These are phyloP conservation scores for Boletus calvinii DNA, from an alignment of 1,284 basidiomycete species.

Conservation along the genomic window DNA sequence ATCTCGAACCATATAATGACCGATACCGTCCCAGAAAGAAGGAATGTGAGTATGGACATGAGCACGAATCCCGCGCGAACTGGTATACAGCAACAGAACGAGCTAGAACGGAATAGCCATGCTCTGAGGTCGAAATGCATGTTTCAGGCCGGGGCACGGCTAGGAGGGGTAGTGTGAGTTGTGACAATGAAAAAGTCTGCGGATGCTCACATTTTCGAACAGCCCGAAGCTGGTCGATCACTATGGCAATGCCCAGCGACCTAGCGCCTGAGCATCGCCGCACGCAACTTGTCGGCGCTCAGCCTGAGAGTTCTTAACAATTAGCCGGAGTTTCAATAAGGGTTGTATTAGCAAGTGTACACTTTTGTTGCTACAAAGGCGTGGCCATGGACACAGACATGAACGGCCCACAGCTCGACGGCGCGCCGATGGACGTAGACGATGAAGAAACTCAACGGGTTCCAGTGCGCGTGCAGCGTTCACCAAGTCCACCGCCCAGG, in stretches of 20 bases:
- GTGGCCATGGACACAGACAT: slow-evolving; percentile 5
- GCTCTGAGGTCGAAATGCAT: slow-evolving; percentile 25
- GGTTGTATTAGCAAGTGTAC: slow-evolving; percentile 9
- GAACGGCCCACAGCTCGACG: slow-evolving; percentile 20
- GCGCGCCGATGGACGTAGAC: slow-evolving; percentile 32
- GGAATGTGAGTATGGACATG: slow-evolving; percentile 50
- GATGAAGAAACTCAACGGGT: slow-evolving; percentile 13
- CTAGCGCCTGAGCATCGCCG: slow-evolving; percentile 8
- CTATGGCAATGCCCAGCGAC: slow-evolving; percentile 19
- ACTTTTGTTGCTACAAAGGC: not conserved
- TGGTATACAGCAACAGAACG: slow-evolving; percentile 63
- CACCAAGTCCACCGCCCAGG: slow-evolving; percentile 18
- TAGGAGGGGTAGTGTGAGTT: not conserved
- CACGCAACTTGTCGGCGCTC: slow-evolving; percentile 3
- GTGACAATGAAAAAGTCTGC: not conserved
- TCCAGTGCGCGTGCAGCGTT: slow-evolving; percentile 8
- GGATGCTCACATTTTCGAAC: slow-evolving; percentile 6
- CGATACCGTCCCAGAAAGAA: slow-evolving; percentile 50
- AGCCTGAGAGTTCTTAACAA: slow-evolving; percentile 5
- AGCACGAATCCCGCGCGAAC: slow-evolving; percentile 60
- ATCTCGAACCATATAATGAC: slow-evolving; percentile 60
- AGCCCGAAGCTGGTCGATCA: slow-evolving; percentile 11
- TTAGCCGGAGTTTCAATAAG: slow-evolving; percentile 27
- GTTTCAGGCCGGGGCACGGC: not conserved
- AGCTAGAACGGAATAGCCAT: slow-evolving; percentile 35